A percentile compares a stretch with the other conserved stretches of the same genome.
Conservation (phyloP, 345 rosid species). For the Linum usitatissimum region DNA sequence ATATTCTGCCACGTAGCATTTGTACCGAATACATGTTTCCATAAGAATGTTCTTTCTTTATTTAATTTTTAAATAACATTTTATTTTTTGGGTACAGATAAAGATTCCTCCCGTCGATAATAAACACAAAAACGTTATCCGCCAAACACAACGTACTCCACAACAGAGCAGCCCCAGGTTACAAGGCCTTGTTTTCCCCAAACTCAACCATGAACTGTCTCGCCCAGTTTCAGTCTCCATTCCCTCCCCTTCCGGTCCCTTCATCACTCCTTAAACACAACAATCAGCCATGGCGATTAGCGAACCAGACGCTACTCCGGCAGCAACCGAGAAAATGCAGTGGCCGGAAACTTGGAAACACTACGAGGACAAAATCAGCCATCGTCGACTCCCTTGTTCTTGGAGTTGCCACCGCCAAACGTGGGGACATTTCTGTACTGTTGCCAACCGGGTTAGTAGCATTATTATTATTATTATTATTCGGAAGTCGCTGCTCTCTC, state of each 20-base stretch:
- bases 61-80: too few relatives aligned
- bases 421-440: conserved; percentile 27
- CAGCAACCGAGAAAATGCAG: neutral
- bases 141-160: too few relatives aligned
- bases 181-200: too few relatives aligned
- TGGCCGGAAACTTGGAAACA: neutral
- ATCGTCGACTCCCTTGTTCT: conserved; percentile 9
- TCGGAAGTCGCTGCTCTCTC: neutral
- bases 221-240: neutral
- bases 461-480: too few relatives aligned
- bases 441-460: conserved; percentile 27
- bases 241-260: neutral
- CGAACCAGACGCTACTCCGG: too few relatives aligned
- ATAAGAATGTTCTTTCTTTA: too few relatives aligned
- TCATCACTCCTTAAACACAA: neutral
- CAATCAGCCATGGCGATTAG: neutral
- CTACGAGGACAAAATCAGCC: neutral
- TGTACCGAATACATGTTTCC: too few relatives aligned
- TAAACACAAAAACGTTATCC: too few relatives aligned
- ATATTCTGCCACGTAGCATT: too few relatives aligned
- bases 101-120: too few relatives aligned
- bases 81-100: too few relatives aligned
- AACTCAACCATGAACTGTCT: neutral
- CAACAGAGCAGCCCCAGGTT: too few relatives aligned
- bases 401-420: conserved; percentile 11